Evolutionary conservation across 192 early-diverging fungal species (phyloP), one percentile per base, ranked within the genome.

Genomic region (Kappamyces sp.): DNA sequence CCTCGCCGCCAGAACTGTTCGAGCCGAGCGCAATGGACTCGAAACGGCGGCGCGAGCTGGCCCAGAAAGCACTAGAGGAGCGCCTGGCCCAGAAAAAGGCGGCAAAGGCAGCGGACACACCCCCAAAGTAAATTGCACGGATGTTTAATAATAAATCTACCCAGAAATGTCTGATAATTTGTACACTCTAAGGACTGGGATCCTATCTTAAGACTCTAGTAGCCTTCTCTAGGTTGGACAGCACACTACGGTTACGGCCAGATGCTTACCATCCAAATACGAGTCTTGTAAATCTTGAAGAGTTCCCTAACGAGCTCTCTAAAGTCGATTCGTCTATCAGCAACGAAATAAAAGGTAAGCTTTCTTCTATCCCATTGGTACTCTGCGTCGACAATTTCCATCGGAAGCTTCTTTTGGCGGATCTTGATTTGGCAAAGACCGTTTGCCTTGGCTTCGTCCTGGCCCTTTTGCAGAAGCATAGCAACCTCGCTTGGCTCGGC

Each of bases 301-400:
- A 96, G 79, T 44, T 95, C 92, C 43, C 92, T 81, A 58, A 96
- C 93, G 60, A 98, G 78, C 71, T 96, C 93, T 50, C 92, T 83
- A 72, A 98, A 98, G 71, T 98, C 93, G 53, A 98, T 90, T 38
- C 95, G 85, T 64, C 88, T 84, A 44, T 93, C 91, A 7, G 92
- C 91, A 3, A 89, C 84, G 75, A 94, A 98, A 69, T 94, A 94
- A 50, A 96, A 98, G 1, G 93, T 96, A 47, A 98, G 75, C 80
- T 98, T 98, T 62, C 90, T 84, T 12, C 95, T 82, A 71, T 98
- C 93, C 90, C 94, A 98, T 73, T 98, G 96, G 61, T 91, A 98
- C 74, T 98, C 96, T 15, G 96, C 96, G 66, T 96, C 92, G 0
- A 93, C 89, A 32, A 98, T 87, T 58, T 90, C 84, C 96, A 98